These are phyloP conservation scores for Trypanosoma theileri DNA, from an alignment of 208 protist genomes.

Conservation along the genomic window DNA sequence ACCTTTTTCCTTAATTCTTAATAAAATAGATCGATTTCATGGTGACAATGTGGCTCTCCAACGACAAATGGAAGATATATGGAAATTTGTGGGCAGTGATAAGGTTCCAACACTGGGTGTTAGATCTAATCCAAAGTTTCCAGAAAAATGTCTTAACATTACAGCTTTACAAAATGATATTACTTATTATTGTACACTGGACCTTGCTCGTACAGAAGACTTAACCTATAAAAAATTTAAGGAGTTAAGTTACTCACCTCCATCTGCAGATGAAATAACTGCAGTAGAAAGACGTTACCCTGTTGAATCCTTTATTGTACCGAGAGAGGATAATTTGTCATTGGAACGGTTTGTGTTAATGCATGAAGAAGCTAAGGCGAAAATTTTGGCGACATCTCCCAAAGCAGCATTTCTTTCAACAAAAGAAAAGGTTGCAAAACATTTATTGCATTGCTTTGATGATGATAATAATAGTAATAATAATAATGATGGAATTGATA, in stretches of 20 bases:
- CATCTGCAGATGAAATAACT: slow-evolving; percentile 54
- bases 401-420: slow-evolving; percentile 33
- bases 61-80: slow-evolving; percentile 50
- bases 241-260: slow-evolving; percentile 84
- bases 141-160: slow-evolving; percentile 61
- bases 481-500: background rate
- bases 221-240: slow-evolving; percentile 60
- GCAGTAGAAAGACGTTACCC: slow-evolving; percentile 72
- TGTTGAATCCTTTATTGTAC: slow-evolving; percentile 77
- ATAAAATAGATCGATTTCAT: slow-evolving; percentile 75
- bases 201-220: slow-evolving; percentile 41
- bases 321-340: slow-evolving; percentile 68
- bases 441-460: slow-evolving; percentile 14
- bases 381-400: slow-evolving; percentile 29
- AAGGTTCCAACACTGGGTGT: slow-evolving; percentile 73
- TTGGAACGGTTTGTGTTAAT: slow-evolving; percentile 59
- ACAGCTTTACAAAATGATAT: slow-evolving; percentile 79
- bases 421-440: slow-evolving; percentile 39
- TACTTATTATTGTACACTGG: slow-evolving; percentile 65
- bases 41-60: slow-evolving; percentile 17
- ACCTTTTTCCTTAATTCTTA: slow-evolving; percentile 80
- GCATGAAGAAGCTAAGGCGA: slow-evolving; percentile 60
- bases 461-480: background rate
- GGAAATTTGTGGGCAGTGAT: slow-evolving; percentile 66
- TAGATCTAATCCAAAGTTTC: slow-evolving; percentile 50